Conservation (phyloP, 2,329 filamentous ascomycete genomes). For the Ophiobolus disseminans region DNA sequence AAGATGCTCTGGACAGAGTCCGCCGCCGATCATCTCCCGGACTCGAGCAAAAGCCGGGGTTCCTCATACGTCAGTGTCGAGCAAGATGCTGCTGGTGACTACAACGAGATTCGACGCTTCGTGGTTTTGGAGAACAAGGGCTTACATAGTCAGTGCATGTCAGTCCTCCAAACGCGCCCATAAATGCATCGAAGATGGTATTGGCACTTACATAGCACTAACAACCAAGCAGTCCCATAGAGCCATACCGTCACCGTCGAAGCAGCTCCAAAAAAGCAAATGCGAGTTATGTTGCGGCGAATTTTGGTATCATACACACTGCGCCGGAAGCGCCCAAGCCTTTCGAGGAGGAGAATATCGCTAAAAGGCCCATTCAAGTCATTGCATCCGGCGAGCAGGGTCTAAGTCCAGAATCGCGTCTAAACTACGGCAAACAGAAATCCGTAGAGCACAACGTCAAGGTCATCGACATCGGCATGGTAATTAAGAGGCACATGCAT, state of each 20-base stretch:
- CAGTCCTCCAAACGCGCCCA: too few species aligned
- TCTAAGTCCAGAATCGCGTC: constrained; percentile 9
- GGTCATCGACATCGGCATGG: constrained; percentile 31
- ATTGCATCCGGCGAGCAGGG: too few species aligned
- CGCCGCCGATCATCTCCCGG: neutral
- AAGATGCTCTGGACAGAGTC: constrained; percentile 6
- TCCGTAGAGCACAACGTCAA: constrained; percentile 42
- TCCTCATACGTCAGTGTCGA: neutral
- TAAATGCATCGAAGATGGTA: too few species aligned
- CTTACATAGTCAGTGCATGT: neutral
- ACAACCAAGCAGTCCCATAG: too few species aligned
- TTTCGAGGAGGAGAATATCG: too few species aligned
- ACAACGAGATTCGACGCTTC: neutral
- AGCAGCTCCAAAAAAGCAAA: too few species aligned
- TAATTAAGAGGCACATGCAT: constrained; percentile 4
- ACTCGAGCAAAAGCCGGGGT: neutral
- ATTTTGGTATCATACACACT: too few species aligned
- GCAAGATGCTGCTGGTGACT: neutral
- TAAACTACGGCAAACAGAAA: constrained; percentile 35
- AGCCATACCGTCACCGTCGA: too few species aligned
- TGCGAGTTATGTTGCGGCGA: too few species aligned
- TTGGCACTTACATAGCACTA: too few species aligned
- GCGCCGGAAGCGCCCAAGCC: too few species aligned
- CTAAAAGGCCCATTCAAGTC: too few species aligned
- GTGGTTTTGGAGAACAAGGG: neutral